Base-by-base conservation (phyloP, 1,139 yeast species). In the Hyphopichia wangnamkhiaoensis region DNA sequence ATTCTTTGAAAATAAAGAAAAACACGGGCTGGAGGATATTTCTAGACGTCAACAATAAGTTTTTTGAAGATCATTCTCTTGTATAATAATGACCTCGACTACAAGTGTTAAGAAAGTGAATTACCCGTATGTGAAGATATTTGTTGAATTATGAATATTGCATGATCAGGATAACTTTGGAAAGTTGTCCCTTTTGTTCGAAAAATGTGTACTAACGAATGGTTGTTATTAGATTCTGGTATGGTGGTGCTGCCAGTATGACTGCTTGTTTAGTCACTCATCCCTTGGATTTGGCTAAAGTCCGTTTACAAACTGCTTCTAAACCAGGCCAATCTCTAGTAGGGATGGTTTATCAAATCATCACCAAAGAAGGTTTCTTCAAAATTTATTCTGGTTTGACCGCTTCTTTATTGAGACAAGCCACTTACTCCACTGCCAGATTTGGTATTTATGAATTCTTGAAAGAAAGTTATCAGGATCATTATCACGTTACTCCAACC, bases 261-360 rank as follows among this genome's bases (percentile, higher is more conserved):
- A 71, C 74, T 32, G 88, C 87, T 10, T 79, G 84, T 58, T 54
- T 75, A 36, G 79, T 77, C 6, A 72, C 77, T 1, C 95, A 86
- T 61, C 95, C 95, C 1, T 68, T 86, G 42, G 95, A 86, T 58
- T 71, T 86, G 35, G 94, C 95, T n/a, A 86, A 86, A 52, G 94
- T 87, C 9, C 76, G 95, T 40, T 71, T 86, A 58, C 95, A 86
- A 58, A 83, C 94, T 0, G 90, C 95, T 1, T 53, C 76, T 4
- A 63, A 69, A 38, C 78, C 88, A 40, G 79, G 85, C 24, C 83
- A 81, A 43, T 72, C 82, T 1, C 70, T 87, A 50, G 59, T 74
- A 9, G 69, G 79, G 10, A 84, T 88, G 77, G 74, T 86, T 12
- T 59, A 65, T 34, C 76, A 73, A 35, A 86, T 88, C 24, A 62